phyloP scores from a whole-genome alignment of 192 early-diverging fungal genomes.

The Gigaspora rosea region DNA sequence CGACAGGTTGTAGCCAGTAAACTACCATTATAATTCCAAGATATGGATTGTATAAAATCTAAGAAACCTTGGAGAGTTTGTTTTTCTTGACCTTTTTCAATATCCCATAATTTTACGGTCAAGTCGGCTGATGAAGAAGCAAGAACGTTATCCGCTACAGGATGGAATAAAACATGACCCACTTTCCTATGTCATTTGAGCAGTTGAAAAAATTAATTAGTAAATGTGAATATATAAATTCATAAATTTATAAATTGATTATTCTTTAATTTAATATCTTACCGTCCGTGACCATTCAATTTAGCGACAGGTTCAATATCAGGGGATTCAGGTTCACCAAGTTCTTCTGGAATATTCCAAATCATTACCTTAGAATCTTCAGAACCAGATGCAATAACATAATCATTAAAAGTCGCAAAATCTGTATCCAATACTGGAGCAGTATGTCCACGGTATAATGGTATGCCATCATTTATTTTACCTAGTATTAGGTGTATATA shows the following conservation, averaged over 20 bases:
- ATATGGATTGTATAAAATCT: conserved; percentile 90
- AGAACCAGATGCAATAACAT: conserved; percentile 86
- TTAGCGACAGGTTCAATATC: conserved; percentile 78
- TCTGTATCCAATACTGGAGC: conserved; percentile 96
- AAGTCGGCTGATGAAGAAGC: conserved; percentile 87
- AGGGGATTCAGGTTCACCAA: conserved; percentile 62
- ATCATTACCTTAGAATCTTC: conserved; percentile 92
- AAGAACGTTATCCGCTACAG: conserved; percentile 91
- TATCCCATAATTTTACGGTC: conserved; percentile 94
- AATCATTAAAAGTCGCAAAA: conserved; percentile 98
- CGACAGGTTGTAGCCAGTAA: conserved; percentile 89
- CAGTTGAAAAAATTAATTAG: neutral
- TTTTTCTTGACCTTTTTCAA: conserved; percentile 74
- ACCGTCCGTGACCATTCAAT: conserved; percentile 73
- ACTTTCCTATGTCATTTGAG: conserved; percentile 67
- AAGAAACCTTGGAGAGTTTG: conserved; percentile 81
- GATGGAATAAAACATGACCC: conserved; percentile 98
- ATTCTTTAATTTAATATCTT: neutral
- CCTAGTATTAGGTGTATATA: conserved; percentile 47
- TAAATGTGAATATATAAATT: neutral
- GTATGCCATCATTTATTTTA: conserved; percentile 86
- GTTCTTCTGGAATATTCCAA: conserved; percentile 89
- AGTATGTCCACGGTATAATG: conserved; percentile 91
- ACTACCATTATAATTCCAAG: conserved; percentile 87
- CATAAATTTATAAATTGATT: too few relatives aligned